These are phyloP conservation scores for Exophiala sp. DNA, from an alignment of 2,329 filamentous ascomycete species.

Conservation along the genomic window DNA sequence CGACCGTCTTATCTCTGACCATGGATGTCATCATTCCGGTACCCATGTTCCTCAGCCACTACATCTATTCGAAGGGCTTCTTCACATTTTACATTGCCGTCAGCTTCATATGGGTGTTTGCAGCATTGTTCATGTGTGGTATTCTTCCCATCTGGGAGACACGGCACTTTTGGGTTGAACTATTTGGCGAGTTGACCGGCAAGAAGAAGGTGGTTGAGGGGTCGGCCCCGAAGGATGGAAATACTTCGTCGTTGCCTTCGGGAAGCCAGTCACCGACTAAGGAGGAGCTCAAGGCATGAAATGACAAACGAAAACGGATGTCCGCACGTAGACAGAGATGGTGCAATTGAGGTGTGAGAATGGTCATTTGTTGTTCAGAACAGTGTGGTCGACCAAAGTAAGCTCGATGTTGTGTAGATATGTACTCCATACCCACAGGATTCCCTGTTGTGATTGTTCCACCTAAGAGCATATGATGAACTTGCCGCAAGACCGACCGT, in stretches of 20 bases:
- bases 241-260: not conserved
- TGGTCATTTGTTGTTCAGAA: not conserved
- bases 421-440: too few relatives aligned
- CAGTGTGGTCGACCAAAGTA: too few relatives aligned
- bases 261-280: not conserved
- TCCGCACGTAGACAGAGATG: too few relatives aligned
- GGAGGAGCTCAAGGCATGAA: conserved; percentile 46
- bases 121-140: conserved; percentile 49
- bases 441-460: too few relatives aligned
- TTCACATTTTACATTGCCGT: conserved; percentile 77
- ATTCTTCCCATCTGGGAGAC: conserved; percentile 47
- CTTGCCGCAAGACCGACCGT: too few relatives aligned
- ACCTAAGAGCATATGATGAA: too few relatives aligned
- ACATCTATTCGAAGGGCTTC: conserved; percentile 76
- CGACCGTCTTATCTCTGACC: conserved; percentile 61
- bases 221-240: not conserved
- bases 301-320: too few relatives aligned
- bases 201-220: not conserved
- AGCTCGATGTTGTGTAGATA: too few relatives aligned
- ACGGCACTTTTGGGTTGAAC: conserved; percentile 65
- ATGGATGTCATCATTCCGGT: conserved; percentile 83
- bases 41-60: conserved; percentile 77
- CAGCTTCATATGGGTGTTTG: conserved; percentile 69
- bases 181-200: conserved; percentile 50
- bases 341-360: not conserved